phyloP scores from a whole-genome alignment of 495 filamentous ascomycete genomes.

The Staphylotrichum longicolle region DNA sequence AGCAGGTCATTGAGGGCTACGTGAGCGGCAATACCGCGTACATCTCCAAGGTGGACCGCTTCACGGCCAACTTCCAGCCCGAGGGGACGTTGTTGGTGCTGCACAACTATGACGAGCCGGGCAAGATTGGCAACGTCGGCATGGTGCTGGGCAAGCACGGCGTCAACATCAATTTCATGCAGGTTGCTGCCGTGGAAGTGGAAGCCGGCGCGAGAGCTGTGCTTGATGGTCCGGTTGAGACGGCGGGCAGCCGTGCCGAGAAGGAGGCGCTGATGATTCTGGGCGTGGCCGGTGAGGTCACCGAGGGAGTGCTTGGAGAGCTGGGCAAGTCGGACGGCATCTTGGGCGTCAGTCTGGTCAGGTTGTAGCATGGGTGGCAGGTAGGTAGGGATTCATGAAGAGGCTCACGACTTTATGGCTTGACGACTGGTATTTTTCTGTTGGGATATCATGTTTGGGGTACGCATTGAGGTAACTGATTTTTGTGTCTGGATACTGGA shows the following conservation, averaged over 20 bases:
- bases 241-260: slow-evolving; percentile 16
- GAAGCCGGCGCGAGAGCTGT: slow-evolving; percentile 33
- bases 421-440: no score
- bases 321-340: slow-evolving; percentile 58
- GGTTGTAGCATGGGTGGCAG: slow-evolving; percentile 33
- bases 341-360: slow-evolving; percentile 60
- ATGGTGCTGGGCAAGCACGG: slow-evolving; percentile 57
- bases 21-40: slow-evolving; percentile 55
- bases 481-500: no score
- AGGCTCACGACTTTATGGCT: no score
- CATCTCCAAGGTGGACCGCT: slow-evolving; percentile 65
- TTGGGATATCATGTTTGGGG: no score
- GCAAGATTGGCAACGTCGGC: slow-evolving; percentile 71
- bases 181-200: slow-evolving; percentile 54
- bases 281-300: slow-evolving; percentile 59
- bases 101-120: slow-evolving; percentile 68
- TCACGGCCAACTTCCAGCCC: slow-evolving; percentile 61
- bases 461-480: no score
- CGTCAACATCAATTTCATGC: slow-evolving; percentile 72
- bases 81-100: slow-evolving; percentile 63
- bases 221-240: slow-evolving; percentile 24
- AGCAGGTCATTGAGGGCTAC: slow-evolving; percentile 65
- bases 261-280: slow-evolving; percentile 74
- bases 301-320: slow-evolving; percentile 52
- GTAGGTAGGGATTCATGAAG: no score